These are phyloP conservation scores for Boletellus sp. DNA, from an alignment of 768 basidiomycete species.

Conservation along the genomic window DNA sequence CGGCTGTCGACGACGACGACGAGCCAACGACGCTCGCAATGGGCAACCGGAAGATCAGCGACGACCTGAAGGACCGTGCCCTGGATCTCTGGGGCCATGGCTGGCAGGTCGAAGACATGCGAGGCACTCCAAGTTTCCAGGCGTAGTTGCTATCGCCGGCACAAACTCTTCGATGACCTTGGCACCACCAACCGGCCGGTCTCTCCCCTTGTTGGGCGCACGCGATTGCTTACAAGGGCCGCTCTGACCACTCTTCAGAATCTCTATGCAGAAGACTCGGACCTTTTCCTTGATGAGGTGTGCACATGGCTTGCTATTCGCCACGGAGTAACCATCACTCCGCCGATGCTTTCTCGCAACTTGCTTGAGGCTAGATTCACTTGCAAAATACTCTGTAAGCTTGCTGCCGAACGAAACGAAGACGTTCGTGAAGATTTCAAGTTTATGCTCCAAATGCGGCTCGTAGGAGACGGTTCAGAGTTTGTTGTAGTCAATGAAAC, in stretches of 20 bases:
- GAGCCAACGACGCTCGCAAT: too few species aligned
- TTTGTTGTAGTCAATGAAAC: slow-evolving; percentile 11
- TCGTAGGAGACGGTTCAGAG: slow-evolving; percentile 1
- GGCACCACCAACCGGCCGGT: slow-evolving; percentile 13
- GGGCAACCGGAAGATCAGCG: too few species aligned
- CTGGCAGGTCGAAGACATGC: too few species aligned
- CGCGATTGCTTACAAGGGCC: slow-evolving; percentile 14
- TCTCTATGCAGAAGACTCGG: slow-evolving; percentile 8
- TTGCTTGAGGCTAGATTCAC: slow-evolving; percentile 7
- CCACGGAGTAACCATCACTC: slow-evolving; percentile 22
- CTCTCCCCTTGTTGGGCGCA: slow-evolving; percentile 19
- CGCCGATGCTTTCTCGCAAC: slow-evolving; percentile 13
- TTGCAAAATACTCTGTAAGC: not conserved
- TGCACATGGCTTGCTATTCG: slow-evolving; percentile 14
- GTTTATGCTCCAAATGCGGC: not conserved
- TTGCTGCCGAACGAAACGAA: slow-evolving; percentile 1
- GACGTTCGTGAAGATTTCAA: not conserved
- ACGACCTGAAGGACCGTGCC: too few species aligned
- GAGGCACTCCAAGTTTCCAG: too few species aligned
- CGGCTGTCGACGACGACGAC: too few species aligned
- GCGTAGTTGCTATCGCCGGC: slow-evolving; percentile 29
- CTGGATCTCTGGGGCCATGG: too few species aligned
- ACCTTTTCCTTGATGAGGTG: slow-evolving; percentile 2
- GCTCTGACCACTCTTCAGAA: slow-evolving; percentile 19
- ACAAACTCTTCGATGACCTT: slow-evolving; percentile 17